phyloP scores from a whole-genome alignment of 2,329 filamentous ascomycete species.

The Trichoderma harzianum region DNA sequence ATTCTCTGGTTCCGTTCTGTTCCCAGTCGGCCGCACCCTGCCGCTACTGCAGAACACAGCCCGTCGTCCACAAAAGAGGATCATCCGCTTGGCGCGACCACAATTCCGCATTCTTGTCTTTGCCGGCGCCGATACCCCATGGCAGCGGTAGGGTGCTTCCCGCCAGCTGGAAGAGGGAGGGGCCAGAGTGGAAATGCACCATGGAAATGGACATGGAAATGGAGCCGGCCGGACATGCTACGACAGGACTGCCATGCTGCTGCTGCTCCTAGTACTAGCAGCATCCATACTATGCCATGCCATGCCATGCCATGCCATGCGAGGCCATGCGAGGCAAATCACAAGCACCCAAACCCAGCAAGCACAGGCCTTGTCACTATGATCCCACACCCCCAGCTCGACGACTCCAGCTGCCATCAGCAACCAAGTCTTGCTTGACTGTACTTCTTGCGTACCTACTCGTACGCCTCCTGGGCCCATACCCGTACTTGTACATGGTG shows the following conservation, averaged over 20 bases:
- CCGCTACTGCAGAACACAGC: constrained; percentile 15
- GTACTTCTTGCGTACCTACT: neutral
- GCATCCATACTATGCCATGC: constrained; percentile 2
- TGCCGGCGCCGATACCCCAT: constrained; percentile 7
- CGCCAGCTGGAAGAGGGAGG: neutral
- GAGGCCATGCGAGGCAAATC: constrained; percentile 19
- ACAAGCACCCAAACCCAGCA: neutral
- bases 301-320: constrained; percentile 8
- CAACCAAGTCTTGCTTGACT: neutral
- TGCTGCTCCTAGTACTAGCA: neutral
- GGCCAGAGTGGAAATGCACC: neutral
- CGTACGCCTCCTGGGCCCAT: constrained; percentile 4
- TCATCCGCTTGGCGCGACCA: constrained; percentile 9
- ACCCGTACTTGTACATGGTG: constrained; percentile 8
- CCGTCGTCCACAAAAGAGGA: neutral
- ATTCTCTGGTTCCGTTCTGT: neutral
- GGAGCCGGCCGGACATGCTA: neutral
- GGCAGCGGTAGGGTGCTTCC: neutral
- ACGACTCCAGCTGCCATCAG: constrained; percentile 10
- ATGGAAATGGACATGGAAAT: neutral
- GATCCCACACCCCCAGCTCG: constrained; percentile 22
- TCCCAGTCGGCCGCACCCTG: neutral
- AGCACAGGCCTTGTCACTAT: neutral
- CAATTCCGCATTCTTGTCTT: neutral
- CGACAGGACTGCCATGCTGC: neutral